Evolutionary conservation across 2,329 filamentous ascomycete genomes (phyloP).

Genomic region (Penicillium sp.): DNA sequence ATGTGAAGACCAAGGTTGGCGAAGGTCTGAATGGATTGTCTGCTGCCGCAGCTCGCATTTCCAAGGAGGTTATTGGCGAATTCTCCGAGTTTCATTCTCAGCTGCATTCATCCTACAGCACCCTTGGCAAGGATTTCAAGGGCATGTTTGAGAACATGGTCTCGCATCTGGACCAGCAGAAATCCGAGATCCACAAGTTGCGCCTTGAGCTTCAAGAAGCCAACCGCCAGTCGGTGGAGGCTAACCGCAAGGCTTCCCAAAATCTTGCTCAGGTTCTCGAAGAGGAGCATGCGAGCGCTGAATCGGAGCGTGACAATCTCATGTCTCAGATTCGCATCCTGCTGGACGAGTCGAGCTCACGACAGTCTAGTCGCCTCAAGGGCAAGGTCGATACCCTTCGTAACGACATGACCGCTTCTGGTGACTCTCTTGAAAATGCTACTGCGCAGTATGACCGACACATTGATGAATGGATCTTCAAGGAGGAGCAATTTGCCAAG

Average conservation of each 20-base stretch:
- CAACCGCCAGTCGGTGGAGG: conserved; percentile 64
- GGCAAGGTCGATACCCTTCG: conserved; percentile 63
- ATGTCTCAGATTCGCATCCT: conserved; percentile 75
- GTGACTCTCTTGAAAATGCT: conserved; percentile 62
- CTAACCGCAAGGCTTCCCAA: conserved; percentile 65
- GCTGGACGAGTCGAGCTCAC: conserved; percentile 69
- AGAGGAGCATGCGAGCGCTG: conserved; percentile 71
- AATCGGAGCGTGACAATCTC: conserved; percentile 70
- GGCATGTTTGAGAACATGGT: conserved; percentile 77
- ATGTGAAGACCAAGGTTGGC: conserved; percentile 81
- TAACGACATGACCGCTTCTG: conserved; percentile 63
- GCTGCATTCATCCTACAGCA: conserved; percentile 80
- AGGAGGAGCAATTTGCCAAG: conserved; percentile 67
- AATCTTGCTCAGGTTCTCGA: conserved; percentile 68
- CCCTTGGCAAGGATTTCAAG: conserved; percentile 83
- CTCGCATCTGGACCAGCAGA: conserved; percentile 71
- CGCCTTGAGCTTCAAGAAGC: conserved; percentile 70
- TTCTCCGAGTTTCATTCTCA: conserved; percentile 77
- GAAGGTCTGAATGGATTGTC: conserved; percentile 82
- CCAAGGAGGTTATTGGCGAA: conserved; percentile 82
- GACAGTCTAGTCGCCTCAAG: conserved; percentile 69
- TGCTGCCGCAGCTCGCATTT: conserved; percentile 80
- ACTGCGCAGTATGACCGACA: conserved; percentile 65
- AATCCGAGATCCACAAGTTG: conserved; percentile 70
- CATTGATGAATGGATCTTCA: conserved; percentile 72